Evolutionary conservation across 2,329 filamentous ascomycete species (phyloP), one percentile per base, ranked within the genome.

Genomic region (Penicillium sp.): DNA sequence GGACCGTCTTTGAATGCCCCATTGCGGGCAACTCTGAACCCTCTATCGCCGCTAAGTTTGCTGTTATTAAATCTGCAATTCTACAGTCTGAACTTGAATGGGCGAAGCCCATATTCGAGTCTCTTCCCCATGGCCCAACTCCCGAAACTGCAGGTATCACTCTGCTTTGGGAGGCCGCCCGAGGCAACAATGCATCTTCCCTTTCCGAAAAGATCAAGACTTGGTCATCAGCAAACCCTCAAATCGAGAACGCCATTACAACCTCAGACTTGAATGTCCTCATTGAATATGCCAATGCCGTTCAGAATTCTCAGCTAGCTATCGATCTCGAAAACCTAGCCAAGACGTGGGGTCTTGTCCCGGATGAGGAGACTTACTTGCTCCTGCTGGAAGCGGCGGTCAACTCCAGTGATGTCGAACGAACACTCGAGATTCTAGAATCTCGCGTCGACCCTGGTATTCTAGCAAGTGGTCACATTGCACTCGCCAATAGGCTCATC

Each of bases 301-400:
- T 81, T 48, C 79, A 86, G 9, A 86, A 95, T 61, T 80, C 85
- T 0, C 84, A 89, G 59, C 76, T 89, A 39, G 90, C 89, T 4
- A 86, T 92, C 66, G 82, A 90, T 10, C 88, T 92, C 56, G 79
- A 91, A 40, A 74, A 81, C 1, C 73, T 97, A 9, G 85, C 86
- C 2, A 69, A 81, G 37, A 84, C 86, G 62, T 82, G 85, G 62
- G 82, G 80, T 4, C 82, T 96, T 18, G 68, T 78, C 45, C 83
- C 88, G 0, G 83, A 96, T 67, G 81, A 84, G 9, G 78, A 80
- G 43, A 95, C 91, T 0, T 87, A 84, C 59, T 79, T 90, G 40
- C 78, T 95, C 44, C 85, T 91, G 65, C 82, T 97, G 61, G 82
- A 87, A 51, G 89, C 94, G 62, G 84, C 86, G 10, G 78, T 96